Base-by-base conservation (phyloP, 352 stramenopile species). In the Phytopythium mirpurense region DNA sequence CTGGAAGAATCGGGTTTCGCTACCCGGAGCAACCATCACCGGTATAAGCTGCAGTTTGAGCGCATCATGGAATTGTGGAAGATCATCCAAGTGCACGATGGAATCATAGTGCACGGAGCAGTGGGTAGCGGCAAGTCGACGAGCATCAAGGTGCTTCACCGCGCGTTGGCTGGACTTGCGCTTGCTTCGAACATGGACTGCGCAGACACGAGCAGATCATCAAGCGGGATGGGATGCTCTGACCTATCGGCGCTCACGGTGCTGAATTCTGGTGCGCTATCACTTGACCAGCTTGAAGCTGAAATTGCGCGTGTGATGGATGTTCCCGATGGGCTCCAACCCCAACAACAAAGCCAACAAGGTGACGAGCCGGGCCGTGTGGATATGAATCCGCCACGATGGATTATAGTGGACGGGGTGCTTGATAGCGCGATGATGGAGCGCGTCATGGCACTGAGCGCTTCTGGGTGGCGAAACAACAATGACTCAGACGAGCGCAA, bases 71-170 rank as follows among this genome's bases (percentile, higher is more conserved):
- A 82, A 7, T 29, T 88, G 4, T 83, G 63, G 57, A 60, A 57
- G 27, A 56, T 60, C 5, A 26, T 83, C 2, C 60, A 74, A 21
- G 54, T n/a, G 0, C 62, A 67, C 36, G 41, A 54, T 26, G 49
- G 56, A 15, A 59, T 73, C 5, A 23, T 82, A 24, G 65, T 88
- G 0, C 65, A 75, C 16, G 78, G 78, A n/a, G 9, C 37, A 26
- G 12, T 54, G 12, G 75, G 62, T 7, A 61, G 57, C 31, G 78
- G 78, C 5, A 88, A 88, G 42, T 74, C 57, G 3, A 73, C 63
- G 3, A 83, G 70, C 26, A 65, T 88, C 46, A 74, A 56, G 23
- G 65, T 57, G 3, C 54, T 88, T 0, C 73, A 85, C 38, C 65
- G 70, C 11, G 74, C 78, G 11, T 53, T 88, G 8, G 45, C 62